Evolutionary conservation across 257 asterid genomes (phyloP), one percentile per base, ranked within the genome.

Genomic region (Osmanthus fragrans): DNA sequence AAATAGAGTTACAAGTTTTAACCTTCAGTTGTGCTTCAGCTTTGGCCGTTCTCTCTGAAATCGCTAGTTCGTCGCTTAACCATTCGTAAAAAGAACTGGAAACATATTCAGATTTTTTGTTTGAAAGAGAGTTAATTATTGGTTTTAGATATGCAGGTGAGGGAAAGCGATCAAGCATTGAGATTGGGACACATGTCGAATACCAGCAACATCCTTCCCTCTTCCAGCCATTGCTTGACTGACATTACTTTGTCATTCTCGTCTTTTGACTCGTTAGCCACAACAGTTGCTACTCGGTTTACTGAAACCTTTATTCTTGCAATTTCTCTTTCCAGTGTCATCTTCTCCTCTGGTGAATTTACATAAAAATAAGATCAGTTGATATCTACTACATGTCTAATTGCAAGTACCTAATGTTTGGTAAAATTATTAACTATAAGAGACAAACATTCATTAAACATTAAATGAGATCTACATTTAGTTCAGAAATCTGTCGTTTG

Each of bases 201-300:
- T 77, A 89, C 98, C 92, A 91, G 99, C 66, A 90, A 73, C 40
- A 92, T 63, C 87, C 89, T 89, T 88, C 99, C 91, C 83, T 94
- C 99, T 80, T 94, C 96, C 56, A 92, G 84, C 99, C 99, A 94
- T 79, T 94, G 99, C 82, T 86, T 92, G 69, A 92, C 95, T 29
- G 98, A 98, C 95, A 94, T 95, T 45, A 95, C 96, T 85, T 85
- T 92, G 86, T 88, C 94, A 30, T 89, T 95, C 67, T 91, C 99
- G 72, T 91, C 96, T 81, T 95, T 95, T 98, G 97, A 95, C 78
- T 95, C 98, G 25, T 92, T 95, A 71, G 99, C 98, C 83, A 91
- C 94, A 29, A 87, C 88, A 2, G 84, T 82, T 69, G 98, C 99
- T 69, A 91, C 83, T 66, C 99, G 86, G 79, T 87, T 92, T 40